Evolutionary conservation across 495 filamentous ascomycete genomes (phyloP), one percentile per base, ranked within the genome.

Genomic region (Cairneyella variabilis): DNA sequence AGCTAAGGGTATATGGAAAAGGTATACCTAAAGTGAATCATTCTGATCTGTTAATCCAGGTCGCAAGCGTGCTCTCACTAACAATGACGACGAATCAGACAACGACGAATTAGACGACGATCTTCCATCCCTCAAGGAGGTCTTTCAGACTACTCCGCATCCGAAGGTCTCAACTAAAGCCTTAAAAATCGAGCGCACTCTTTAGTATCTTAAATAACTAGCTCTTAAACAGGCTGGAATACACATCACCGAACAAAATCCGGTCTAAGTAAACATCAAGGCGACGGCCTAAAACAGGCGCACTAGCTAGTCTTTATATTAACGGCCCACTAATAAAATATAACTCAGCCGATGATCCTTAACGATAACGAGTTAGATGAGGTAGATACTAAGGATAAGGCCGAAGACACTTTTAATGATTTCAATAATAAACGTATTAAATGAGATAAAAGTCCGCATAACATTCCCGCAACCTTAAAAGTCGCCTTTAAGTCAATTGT

Each of bases 61-160:
- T 42, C 18, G 30, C 22, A 27, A 41, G 27, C 25, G 46, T 27
- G 46, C 53, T 56, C 53, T 48, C 34, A n/a, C 9, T 56, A 28
- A 43, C 34, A 44, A 48, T 34, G 28, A 56, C 37, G 38, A 14
- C 14, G 14, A 32, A 32, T 32, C 14, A 32, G 14, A 32, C 7
- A 32, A 32, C 12, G 45, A 37, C 2, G 20, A 56, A 51, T 34
- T 56, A 14, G 14, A 32, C 12, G 45, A 37, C 2, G 20, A 56
- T 56, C 41, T 56, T 51, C 47, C 38, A 56, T 58, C 48, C 45
- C 55, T 58, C 49, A 32, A 53, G 42, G 55, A 58, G 49, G 26
- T 26, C 11, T 26, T 23, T 23, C 47, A 16, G 55, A 34, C 30
- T 1, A 22, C 49, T 48, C 49, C 27, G 48, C 55, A 25, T 58